Evolutionary conservation across 352 stramenopile species (phyloP).

Genomic region (Blastocystis sp.): DNA sequence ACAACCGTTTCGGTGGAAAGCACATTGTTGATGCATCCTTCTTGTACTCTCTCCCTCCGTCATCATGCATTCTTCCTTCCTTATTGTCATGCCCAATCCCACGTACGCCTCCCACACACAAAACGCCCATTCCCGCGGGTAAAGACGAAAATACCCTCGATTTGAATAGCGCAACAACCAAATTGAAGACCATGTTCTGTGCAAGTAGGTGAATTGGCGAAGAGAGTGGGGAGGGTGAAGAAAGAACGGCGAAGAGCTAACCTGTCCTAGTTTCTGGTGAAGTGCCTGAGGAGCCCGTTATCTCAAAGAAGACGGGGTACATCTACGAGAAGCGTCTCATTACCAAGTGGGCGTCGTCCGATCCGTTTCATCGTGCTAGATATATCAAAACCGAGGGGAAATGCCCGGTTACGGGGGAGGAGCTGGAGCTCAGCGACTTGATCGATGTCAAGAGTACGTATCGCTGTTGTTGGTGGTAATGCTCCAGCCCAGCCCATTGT

Average conservation of each 20-base stretch:
- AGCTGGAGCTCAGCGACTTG: conserved; percentile 66
- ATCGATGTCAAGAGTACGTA: conserved; percentile 64
- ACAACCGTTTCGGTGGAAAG: background rate
- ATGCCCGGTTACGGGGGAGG: conserved; percentile 68
- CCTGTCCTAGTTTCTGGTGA: conserved; percentile 66
- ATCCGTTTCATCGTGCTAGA: conserved; percentile 44
- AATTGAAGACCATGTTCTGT: conserved; percentile 20
- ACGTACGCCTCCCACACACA: too few relatives aligned
- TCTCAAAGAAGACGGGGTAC: conserved; percentile 71
- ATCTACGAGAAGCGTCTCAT: conserved; percentile 76
- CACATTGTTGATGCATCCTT: too few relatives aligned
- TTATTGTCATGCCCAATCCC: too few relatives aligned
- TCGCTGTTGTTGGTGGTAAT: background rate
- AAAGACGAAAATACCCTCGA: too few relatives aligned
- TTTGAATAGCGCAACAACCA: background rate
- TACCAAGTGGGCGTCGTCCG: conserved; percentile 67
- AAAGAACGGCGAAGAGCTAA: background rate
- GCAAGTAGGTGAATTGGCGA: background rate
- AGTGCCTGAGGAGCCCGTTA: conserved; percentile 71
- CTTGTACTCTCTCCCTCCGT: too few relatives aligned
- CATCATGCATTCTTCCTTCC: too few relatives aligned
- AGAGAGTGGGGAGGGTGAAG: background rate
- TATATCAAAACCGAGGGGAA: conserved; percentile 58
- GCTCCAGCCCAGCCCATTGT: conserved; percentile 53
- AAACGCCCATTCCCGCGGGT: too few relatives aligned